Percentiles rank a stretch among this genome's conserved stretches.
phyloP scores from a whole-genome alignment of 768 basidiomycete genomes.

The Leucosporidium yakuticum region DNA sequence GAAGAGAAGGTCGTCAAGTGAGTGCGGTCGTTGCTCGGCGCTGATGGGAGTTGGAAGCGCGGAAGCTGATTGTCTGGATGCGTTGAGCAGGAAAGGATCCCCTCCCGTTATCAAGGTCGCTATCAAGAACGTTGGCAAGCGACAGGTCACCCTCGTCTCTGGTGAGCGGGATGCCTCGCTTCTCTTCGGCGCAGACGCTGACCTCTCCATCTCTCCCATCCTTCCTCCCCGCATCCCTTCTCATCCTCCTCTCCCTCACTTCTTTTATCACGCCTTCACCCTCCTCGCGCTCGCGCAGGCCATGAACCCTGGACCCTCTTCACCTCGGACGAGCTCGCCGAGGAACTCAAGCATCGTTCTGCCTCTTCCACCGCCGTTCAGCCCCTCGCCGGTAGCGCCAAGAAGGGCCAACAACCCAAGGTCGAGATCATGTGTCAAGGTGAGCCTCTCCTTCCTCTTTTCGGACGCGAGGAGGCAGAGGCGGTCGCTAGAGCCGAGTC shows the following conservation, averaged over 20 bases:
- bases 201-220: not conserved
- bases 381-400: conserved; percentile 9
- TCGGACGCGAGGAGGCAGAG: too few species aligned
- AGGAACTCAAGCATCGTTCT: conserved; percentile 25
- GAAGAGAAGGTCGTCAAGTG: conserved; percentile 19
- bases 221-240: not conserved
- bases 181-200: not conserved
- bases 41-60: not conserved
- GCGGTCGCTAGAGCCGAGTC: not conserved
- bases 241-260: not conserved
- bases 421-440: conserved; percentile 30
- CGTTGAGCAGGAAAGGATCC: conserved; percentile 14
- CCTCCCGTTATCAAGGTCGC: conserved; percentile 18
- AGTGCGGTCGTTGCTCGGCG: not conserved
- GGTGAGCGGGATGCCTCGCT: not conserved
- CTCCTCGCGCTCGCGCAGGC: not conserved
- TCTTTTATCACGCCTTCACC: too few species aligned
- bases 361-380: conserved; percentile 22
- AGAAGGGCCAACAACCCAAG: conserved; percentile 11
- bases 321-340: conserved; percentile 14
- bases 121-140: conserved; percentile 34
- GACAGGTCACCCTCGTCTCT: conserved; percentile 30
- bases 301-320: conserved; percentile 25
- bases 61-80: not conserved
- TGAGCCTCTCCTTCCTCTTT: too few species aligned